Conservation (phyloP, 1,284 basidiomycete species). For the Ganoderma sp. region DNA sequence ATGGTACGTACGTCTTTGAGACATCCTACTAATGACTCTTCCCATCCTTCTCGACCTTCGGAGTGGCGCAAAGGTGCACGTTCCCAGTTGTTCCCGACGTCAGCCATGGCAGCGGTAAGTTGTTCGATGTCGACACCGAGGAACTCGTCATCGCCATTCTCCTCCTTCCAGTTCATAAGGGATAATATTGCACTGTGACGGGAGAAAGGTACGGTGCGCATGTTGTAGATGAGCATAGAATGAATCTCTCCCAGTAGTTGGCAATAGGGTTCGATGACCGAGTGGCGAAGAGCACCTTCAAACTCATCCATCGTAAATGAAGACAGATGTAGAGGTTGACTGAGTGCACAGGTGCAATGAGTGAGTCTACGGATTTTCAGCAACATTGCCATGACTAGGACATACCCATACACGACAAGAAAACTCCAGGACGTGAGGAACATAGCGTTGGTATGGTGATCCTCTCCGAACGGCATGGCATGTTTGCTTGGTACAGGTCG, state of each 20-base stretch:
- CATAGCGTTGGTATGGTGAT: conserved; percentile 75
- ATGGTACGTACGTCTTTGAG: conserved; percentile 78
- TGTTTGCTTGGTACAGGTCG: conserved; percentile 71
- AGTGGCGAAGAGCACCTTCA: conserved; percentile 86
- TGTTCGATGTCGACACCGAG: conserved; percentile 64
- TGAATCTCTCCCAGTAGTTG: conserved; percentile 88
- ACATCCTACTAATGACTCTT: conserved; percentile 85
- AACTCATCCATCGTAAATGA: conserved; percentile 93
- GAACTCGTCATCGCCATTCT: conserved; percentile 45
- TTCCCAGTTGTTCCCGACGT: conserved; percentile 83
- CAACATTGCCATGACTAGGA: conserved; percentile 20
- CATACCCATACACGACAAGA: conserved; percentile 88
- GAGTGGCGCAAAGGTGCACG: conserved; percentile 68
- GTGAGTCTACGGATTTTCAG: neutral
- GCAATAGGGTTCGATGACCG: conserved; percentile 72
- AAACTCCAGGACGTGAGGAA: conserved; percentile 94
- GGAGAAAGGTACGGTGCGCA: conserved; percentile 78
- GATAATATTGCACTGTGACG: conserved; percentile 76
- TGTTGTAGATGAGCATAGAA: conserved; percentile 85
- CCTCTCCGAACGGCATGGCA: conserved; percentile 78
- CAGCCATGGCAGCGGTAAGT: conserved; percentile 67
- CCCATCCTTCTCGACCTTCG: conserved; percentile 81
- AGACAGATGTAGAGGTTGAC: conserved; percentile 89
- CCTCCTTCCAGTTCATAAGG: conserved; percentile 56
- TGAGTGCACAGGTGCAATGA: conserved; percentile 39